Conservation (phyloP, 208 protist genomes). For the Strigomonas galati region DNA sequence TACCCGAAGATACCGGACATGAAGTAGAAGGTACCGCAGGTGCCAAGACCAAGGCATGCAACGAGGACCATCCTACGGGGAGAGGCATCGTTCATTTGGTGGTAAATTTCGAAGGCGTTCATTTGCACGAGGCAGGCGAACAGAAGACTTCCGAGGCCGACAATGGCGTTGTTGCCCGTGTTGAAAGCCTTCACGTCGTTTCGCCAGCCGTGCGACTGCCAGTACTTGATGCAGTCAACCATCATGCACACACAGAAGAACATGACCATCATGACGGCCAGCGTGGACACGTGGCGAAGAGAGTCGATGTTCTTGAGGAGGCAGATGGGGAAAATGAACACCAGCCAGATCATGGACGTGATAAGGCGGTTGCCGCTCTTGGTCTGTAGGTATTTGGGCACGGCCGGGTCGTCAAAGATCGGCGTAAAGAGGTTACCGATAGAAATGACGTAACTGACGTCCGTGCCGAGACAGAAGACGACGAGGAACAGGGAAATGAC, state of each 20-base stretch:
- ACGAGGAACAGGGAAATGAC: slow-evolving; percentile 18
- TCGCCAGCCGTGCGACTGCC: slow-evolving; percentile 18
- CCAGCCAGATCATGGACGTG: slow-evolving; percentile 51
- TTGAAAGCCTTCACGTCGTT: slow-evolving; percentile 41
- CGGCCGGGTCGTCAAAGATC: slow-evolving; percentile 31
- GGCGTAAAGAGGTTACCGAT: slow-evolving; percentile 60
- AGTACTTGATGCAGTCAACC: slow-evolving; percentile 40
- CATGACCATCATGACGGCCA: slow-evolving; percentile 61
- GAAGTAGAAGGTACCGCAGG: slow-evolving; percentile 68
- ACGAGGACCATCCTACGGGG: slow-evolving; percentile 47
- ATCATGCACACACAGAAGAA: slow-evolving; percentile 73
- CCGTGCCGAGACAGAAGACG: slow-evolving; percentile 42
- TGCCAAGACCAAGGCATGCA: slow-evolving; percentile 28
- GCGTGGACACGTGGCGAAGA: slow-evolving; percentile 59
- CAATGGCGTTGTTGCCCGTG: slow-evolving; percentile 46
- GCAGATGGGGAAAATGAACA: slow-evolving; percentile 70
- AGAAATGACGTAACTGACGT: slow-evolving; percentile 75
- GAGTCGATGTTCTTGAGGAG: slow-evolving; percentile 83
- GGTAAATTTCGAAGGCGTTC: slow-evolving; percentile 63
- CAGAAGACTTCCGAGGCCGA: slow-evolving; percentile 58
- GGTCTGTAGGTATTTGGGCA: slow-evolving; percentile 34
- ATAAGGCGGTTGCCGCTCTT: slow-evolving; percentile 41
- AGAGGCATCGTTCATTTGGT: slow-evolving; percentile 54
- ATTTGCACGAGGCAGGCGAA: slow-evolving; percentile 73
- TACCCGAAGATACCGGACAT: slow-evolving; percentile 77